A percentile compares a stretch with the other conserved stretches of the same genome.
These are phyloP conservation scores for Trichoderma gracile DNA, from an alignment of 2,329 filamentous ascomycete species.

Conservation along the genomic window DNA sequence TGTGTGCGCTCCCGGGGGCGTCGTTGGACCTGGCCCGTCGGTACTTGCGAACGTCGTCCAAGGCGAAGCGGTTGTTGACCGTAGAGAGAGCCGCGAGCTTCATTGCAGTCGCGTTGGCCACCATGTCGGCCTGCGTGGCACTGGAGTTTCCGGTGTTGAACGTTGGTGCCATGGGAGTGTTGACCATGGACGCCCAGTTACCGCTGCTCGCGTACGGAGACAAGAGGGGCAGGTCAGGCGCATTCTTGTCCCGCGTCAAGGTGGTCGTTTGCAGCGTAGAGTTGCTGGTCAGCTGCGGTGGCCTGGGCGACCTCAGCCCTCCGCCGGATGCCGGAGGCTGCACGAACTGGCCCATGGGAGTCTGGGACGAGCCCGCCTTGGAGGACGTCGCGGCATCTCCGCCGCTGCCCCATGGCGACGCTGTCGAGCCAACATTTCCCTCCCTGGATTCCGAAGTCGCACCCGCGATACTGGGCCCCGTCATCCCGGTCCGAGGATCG, in stretches of 20 bases:
- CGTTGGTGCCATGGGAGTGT: slow-evolving; percentile 90
- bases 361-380: slow-evolving; percentile 76
- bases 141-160: slow-evolving; percentile 63
- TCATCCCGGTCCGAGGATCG: slow-evolving; percentile 73
- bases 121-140: slow-evolving; percentile 86
- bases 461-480: slow-evolving; percentile 72
- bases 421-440: slow-evolving; percentile 31
- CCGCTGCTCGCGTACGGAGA: slow-evolving; percentile 77
- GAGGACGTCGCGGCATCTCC: slow-evolving; percentile 53
- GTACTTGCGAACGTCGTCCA: slow-evolving; percentile 96
- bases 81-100: slow-evolving; percentile 95
- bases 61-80: slow-evolving; percentile 95
- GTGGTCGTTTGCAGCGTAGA: slow-evolving; percentile 81
- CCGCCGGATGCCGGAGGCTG: slow-evolving; percentile 74
- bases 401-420: slow-evolving; percentile 75
- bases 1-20: slow-evolving; percentile 62
- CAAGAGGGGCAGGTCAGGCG: slow-evolving; percentile 74
- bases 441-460: slow-evolving; percentile 44
- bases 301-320: slow-evolving; percentile 76
- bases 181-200: slow-evolving; percentile 98
- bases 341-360: slow-evolving; percentile 92
- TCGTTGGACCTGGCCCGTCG: slow-evolving; percentile 89
- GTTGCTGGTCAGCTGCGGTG: slow-evolving; percentile 62
- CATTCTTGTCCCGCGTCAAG: slow-evolving; percentile 67
- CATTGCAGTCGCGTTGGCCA: slow-evolving; percentile 98